These are phyloP conservation scores for Cucumis hystrix DNA, from an alignment of 306 rosid genomes.

Conservation along the genomic window DNA sequence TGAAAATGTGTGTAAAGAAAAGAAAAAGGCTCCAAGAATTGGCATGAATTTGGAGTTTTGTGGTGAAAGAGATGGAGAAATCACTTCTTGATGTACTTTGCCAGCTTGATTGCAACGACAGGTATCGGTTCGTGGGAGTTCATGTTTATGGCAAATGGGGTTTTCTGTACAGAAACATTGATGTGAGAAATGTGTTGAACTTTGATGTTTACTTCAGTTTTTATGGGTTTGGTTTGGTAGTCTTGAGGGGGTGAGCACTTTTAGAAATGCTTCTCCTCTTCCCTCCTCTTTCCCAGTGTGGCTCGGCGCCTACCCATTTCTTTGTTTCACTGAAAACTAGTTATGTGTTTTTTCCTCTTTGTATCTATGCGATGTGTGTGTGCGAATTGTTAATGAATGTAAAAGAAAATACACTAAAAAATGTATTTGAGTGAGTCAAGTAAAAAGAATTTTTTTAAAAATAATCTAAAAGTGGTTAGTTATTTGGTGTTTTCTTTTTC, in stretches of 20 bases:
- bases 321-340: background rate
- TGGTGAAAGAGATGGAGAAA: background rate
- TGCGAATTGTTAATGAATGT: too few species aligned
- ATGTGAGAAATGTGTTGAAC: background rate
- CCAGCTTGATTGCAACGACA: background rate
- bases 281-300: background rate
- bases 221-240: background rate
- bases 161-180: constrained; percentile 4
- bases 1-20: background rate
- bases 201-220: background rate
- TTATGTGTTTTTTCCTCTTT: background rate
- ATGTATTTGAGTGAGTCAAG: too few species aligned
- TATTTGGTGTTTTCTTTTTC: too few species aligned
- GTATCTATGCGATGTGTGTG: too few species aligned
- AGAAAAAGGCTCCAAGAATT: background rate
- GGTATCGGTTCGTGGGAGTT: background rate
- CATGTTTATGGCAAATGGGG: background rate
- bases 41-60: background rate
- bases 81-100: background rate
- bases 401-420: too few species aligned
- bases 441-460: too few species aligned
- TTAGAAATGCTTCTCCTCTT: background rate
- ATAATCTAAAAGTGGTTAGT: too few species aligned
- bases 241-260: background rate
- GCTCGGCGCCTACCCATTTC: background rate